Conservation (phyloP, 2,329 filamentous ascomycete genomes). For the Volutella citrinella region DNA sequence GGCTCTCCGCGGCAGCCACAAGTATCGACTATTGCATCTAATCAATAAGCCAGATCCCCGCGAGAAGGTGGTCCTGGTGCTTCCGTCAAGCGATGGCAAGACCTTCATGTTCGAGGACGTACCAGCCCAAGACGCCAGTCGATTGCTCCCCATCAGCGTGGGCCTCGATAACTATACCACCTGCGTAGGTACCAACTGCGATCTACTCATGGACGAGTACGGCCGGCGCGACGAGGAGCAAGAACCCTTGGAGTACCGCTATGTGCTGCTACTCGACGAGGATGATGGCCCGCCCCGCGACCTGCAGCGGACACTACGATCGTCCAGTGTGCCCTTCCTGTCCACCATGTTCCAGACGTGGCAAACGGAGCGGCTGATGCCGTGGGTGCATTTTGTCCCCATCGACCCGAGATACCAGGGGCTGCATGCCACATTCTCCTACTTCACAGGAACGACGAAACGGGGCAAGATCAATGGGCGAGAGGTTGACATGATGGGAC, state of each 20-base stretch:
- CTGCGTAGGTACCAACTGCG: constrained; percentile 47
- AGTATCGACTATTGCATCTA: constrained; percentile 70
- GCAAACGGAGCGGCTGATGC: constrained; percentile 70
- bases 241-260: constrained; percentile 63
- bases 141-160: constrained; percentile 51
- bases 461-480: constrained; percentile 41
- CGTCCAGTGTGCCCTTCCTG: constrained; percentile 66
- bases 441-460: constrained; percentile 61
- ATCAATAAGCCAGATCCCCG: constrained; percentile 54
- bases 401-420: constrained; percentile 71
- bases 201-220: constrained; percentile 28
- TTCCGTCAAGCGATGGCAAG: constrained; percentile 40
- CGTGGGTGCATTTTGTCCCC: constrained; percentile 81
- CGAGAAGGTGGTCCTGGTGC: constrained; percentile 52
- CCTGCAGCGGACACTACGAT: constrained; percentile 63
- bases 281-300: constrained; percentile 60
- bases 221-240: constrained; percentile 34
- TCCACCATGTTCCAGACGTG: constrained; percentile 73
- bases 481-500: constrained; percentile 45
- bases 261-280: constrained; percentile 70
- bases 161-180: constrained; percentile 56
- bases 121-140: constrained; percentile 50
- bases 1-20: constrained; percentile 64
- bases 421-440: constrained; percentile 70
- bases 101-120: constrained; percentile 56